Base-by-base conservation (phyloP, 176 grass and related monocot species). In the Zoysia pacifica region DNA sequence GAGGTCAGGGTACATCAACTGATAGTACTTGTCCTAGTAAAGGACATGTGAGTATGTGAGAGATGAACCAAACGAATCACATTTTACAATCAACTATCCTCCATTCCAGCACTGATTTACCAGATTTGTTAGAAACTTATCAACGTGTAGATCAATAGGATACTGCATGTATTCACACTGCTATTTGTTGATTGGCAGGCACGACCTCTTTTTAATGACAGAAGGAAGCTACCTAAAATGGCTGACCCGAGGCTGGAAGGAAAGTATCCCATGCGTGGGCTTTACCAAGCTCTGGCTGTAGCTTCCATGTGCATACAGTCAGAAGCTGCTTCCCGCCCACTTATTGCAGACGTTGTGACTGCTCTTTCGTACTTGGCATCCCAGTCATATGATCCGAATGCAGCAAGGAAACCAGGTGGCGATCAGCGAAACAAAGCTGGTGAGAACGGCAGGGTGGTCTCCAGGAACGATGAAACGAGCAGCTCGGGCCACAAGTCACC, bases 301-400 rank as follows among this genome's bases (percentile, higher is more conserved):
- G 94, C 94, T 3, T 97, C 91, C 65, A 97, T 97, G 94, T 97
- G 94, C 88, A 93, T 93, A 78, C 94, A 93, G 68, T 90, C 88
- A 1, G 90, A 97, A 66, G 94, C 94, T 55, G 91, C 88, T 7
- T 93, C 87, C 11, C 94, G 94, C 48, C 94, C 94, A 9, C 83
- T 91, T 51, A 97, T 97, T 7, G 93, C 93, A 0, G 93, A 97
- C 80, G 93, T 97, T 0, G 93, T 97, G 44, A 97, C 94, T 49
- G 94, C 94, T 84, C 79, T 97, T 50, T 91, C 94, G 70, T 97
- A 97, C 81, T 54, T 97, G 74, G 94, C 94, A 0, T 89, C 92
- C 6, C 92, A 94, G 69, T 65, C 49, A 13, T 94, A 85, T 37
- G 86, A 91, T 62, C 89, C 80, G 9, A 83, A 81, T 9, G 42